Base-by-base conservation (phyloP, 1,284 basidiomycete species). In the Rhodotorula sp. region DNA sequence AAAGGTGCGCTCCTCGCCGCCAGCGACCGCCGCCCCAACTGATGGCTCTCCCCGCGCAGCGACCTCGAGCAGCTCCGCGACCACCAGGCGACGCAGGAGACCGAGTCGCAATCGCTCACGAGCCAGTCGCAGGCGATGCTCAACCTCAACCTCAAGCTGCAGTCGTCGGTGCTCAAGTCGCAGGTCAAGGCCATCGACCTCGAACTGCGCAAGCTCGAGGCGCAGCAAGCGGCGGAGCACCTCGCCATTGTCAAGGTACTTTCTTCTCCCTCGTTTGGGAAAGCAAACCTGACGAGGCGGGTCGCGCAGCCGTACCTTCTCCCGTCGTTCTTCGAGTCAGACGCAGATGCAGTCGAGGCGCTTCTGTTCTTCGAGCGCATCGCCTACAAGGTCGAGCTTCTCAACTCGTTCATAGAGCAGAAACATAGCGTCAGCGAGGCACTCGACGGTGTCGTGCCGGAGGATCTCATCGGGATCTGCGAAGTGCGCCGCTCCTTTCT, bases 341-440 rank as follows among this genome's bases (percentile, higher is more conserved):
- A 97, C 80, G 88, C 85, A 72, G 92, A 94, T 77, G 90, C 94
- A 1, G 92, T 92, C 6, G 89, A 87, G 70, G 91, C 91, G 74
- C 91, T 95, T 76, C 83, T 97, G 71, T 92, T 95, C 86, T 95
- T 97, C 88, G 89, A 90, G 77, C 88, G 94, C 15, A 82, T 97
- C 73, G 89, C 89, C 0, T 85, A 86, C 78, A 97, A 97, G 82
- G 85, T 91, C 32, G 91, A 95, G 77, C 85, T 96, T 62, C 89
- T 97, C 81, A 91, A 90, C 78, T 86, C 82, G 21, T 87, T 91
- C 66, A 88, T 94, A 53, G 91, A 90, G 8, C 89, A 92, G 75
- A 86, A 87, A 15, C 90, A 97, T 78, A 87, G 88, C 46, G 83
- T 97, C 29, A 92, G 92, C 0, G 90, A 93, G 46, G 87, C 90